phyloP scores from a whole-genome alignment of 2,329 filamentous ascomycete species.

The Didymella pinodella region DNA sequence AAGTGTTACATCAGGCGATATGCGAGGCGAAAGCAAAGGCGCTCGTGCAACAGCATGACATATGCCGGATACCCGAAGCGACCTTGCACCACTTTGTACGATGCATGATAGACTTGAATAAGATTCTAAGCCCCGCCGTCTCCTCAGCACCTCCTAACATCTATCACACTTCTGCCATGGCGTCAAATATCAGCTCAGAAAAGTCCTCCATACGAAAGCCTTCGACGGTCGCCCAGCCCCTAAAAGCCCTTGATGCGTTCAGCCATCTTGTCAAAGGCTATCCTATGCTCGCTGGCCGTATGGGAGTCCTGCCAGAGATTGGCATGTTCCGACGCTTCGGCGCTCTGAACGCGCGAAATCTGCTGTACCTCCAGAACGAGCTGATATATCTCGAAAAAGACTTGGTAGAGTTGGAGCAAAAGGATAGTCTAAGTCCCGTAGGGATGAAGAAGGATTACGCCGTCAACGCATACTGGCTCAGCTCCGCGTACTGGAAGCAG shows the following conservation, averaged over 20 bases:
- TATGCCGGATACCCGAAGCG: neutral
- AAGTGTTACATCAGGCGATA: neutral
- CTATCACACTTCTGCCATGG: neutral
- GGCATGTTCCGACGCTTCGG: neutral
- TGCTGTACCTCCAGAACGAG: too few species aligned
- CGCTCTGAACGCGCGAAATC: too few species aligned
- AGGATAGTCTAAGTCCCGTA: too few species aligned
- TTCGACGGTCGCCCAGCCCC: neutral
- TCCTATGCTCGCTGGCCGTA: conserved; percentile 22
- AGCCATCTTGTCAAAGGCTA: conserved; percentile 18
- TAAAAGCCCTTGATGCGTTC: neutral
- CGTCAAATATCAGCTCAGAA: neutral
- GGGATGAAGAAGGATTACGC: too few species aligned
- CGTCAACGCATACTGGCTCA: too few species aligned
- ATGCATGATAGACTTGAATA: neutral
- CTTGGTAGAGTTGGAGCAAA: too few species aligned
- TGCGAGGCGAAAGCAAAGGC: neutral
- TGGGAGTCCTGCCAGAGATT: conserved; percentile 19
- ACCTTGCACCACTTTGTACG: neutral
- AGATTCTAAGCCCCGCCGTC: neutral
- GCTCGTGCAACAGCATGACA: neutral
- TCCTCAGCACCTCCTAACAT: neutral
- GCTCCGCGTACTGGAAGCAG: too few species aligned
- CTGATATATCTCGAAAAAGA: too few species aligned
- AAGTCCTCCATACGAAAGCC: neutral